Percentiles rank a stretch among this genome's conserved stretches.
phyloP scores from a whole-genome alignment of 306 rosid species.

The Glycyrrhiza uralensis region DNA sequence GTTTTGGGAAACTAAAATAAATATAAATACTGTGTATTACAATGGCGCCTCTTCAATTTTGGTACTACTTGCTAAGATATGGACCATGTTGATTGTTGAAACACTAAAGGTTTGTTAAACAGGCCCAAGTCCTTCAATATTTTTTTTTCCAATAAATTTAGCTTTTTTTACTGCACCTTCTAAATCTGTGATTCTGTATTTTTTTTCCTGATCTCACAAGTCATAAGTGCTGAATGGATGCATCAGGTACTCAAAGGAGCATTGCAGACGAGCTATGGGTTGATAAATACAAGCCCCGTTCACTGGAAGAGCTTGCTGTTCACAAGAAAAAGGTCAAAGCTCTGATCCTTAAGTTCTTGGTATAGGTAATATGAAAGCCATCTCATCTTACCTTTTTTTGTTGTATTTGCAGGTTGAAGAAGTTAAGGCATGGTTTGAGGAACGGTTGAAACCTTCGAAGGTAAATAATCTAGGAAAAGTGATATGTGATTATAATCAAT shows the following conservation, averaged over 20 bases:
- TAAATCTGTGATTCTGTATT: not conserved
- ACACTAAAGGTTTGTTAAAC: not conserved
- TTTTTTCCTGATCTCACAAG: not conserved
- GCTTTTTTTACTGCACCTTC: not conserved
- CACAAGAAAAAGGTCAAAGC: slow-evolving; percentile 76
- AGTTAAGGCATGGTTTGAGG: slow-evolving; percentile 74
- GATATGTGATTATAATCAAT: not conserved
- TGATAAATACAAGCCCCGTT: slow-evolving; percentile 73
- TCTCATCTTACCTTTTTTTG: slow-evolving; percentile 4
- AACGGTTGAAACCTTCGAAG: slow-evolving; percentile 66
- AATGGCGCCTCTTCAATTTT: not conserved
- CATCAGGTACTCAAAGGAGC: slow-evolving; percentile 48
- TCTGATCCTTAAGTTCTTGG: slow-evolving; percentile 13
- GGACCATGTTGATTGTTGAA: not conserved
- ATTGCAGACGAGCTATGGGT: slow-evolving; percentile 65
- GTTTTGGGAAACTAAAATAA: not conserved
- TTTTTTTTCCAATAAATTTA: not conserved
- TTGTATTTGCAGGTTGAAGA: slow-evolving; percentile 68
- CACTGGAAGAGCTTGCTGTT: slow-evolving; percentile 80
- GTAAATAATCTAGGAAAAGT: slow-evolving; percentile 34
- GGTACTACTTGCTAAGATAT: not conserved
- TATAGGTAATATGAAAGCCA: slow-evolving; percentile 1
- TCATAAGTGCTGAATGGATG: slow-evolving; percentile 21
- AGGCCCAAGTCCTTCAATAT: not conserved
- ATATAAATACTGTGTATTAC: not conserved